Percentiles rank a stretch among this genome's conserved stretches.
Conservation (phyloP, 2,329 filamentous ascomycete species). For the Talaromyces islandicus region DNA sequence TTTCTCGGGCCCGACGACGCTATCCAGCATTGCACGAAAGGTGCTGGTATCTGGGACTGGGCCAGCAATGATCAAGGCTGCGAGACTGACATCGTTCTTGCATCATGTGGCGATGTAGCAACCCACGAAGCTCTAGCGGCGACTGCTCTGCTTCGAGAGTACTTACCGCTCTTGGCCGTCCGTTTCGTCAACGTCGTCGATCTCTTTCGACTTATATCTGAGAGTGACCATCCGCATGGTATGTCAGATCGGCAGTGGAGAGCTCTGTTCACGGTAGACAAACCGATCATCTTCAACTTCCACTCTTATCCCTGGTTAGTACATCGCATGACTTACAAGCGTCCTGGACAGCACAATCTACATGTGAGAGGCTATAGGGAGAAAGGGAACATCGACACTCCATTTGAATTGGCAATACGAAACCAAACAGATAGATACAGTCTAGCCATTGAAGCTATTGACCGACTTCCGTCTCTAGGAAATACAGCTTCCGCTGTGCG, state of each 20-base stretch:
- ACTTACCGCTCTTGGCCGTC: conserved; percentile 67
- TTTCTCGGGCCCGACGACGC: conserved; percentile 69
- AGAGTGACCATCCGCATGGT: conserved; percentile 66
- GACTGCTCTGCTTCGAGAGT: conserved; percentile 64
- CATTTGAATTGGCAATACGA: conserved; percentile 69
- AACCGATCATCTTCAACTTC: conserved; percentile 76
- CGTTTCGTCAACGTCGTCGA: conserved; percentile 77
- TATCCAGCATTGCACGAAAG: conserved; percentile 70
- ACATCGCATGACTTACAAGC: conserved; percentile 70
- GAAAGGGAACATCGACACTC: conserved; percentile 80
- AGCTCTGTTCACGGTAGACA: conserved; percentile 65
- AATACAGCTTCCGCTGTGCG: conserved; percentile 59
- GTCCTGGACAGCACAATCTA: conserved; percentile 61
- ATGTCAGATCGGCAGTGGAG: conserved; percentile 61
- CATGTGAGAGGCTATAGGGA: conserved; percentile 75
- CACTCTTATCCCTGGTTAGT: conserved; percentile 78
- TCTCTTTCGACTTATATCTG: conserved; percentile 70
- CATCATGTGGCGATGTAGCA: conserved; percentile 66
- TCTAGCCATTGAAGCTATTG: conserved; percentile 70
- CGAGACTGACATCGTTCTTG: conserved; percentile 72
- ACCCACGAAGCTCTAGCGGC: conserved; percentile 71
- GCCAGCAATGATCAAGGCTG: conserved; percentile 64
- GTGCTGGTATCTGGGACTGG: conserved; percentile 70
- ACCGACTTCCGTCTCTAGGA: conserved; percentile 56
- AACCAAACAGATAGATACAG: conserved; percentile 74